Evolutionary conservation across 192 early-diverging fungal genomes (phyloP).

Genomic region (Rhizoclosmatium globosum): DNA sequence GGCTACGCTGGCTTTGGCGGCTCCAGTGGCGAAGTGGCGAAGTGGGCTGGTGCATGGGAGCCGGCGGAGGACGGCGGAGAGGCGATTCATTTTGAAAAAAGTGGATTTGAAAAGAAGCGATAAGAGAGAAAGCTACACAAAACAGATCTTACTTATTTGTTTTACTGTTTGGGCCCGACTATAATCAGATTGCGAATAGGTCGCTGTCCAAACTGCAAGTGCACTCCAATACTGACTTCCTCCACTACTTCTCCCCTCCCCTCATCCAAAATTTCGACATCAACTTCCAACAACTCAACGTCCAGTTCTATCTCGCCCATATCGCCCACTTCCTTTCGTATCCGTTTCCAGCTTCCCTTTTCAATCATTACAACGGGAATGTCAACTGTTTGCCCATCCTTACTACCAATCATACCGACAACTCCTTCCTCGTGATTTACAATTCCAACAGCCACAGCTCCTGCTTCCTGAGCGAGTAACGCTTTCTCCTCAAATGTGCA

Average conservation of each 20-base stretch:
- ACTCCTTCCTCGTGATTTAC: slow-evolving; percentile 38
- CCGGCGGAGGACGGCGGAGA: not conserved
- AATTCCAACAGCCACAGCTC: slow-evolving; percentile 50
- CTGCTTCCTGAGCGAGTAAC: slow-evolving; percentile 40
- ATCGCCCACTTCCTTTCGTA: slow-evolving; percentile 15
- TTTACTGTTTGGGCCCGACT: not conserved
- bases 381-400: slow-evolving; percentile 20
- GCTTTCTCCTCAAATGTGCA: slow-evolving; percentile 55
- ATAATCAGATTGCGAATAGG: slow-evolving; percentile 27
- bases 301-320: not conserved
- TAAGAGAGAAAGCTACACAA: not conserved
- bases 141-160: not conserved
- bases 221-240: slow-evolving; percentile 2
- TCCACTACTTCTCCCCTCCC: not conserved
- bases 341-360: not conserved
- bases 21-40: not conserved
- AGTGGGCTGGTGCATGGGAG: not conserved
- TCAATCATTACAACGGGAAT: slow-evolving; percentile 35
- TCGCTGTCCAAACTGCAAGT: slow-evolving; percentile 24
- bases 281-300: slow-evolving; percentile 13
- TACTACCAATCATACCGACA: slow-evolving; percentile 40
- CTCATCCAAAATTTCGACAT: not conserved
- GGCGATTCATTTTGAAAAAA: not conserved
- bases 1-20: not conserved
- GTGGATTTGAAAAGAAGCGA: not conserved